These are phyloP conservation scores for Septoria petroselini DNA, from an alignment of 2,329 filamentous ascomycete species.

Conservation along the genomic window DNA sequence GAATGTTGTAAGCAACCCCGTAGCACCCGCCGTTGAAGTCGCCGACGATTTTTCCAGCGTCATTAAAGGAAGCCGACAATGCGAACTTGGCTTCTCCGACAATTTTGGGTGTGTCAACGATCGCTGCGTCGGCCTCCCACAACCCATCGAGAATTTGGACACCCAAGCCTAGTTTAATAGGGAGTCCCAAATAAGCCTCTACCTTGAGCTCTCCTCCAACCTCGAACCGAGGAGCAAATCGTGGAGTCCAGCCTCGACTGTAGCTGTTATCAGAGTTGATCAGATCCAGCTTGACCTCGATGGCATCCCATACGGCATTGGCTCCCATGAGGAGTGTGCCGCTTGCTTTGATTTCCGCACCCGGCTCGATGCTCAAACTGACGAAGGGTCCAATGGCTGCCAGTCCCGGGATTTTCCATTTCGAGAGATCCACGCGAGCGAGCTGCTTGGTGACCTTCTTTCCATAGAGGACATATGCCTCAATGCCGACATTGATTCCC, in stretches of 20 bases:
- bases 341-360: constrained; percentile 6
- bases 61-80: constrained; percentile 6
- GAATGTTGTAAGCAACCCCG: constrained; percentile 14
- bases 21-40: constrained; percentile 17
- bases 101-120: constrained; percentile 10
- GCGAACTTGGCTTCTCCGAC: constrained; percentile 14
- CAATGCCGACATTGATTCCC: background rate
- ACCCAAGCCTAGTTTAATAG: constrained; percentile 13
- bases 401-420: background rate
- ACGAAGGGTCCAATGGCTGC: constrained; percentile 12
- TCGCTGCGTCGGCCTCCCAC: constrained; percentile 5
- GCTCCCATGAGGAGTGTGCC: constrained; percentile 11
- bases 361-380: constrained; percentile 1
- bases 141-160: constrained; percentile 1
- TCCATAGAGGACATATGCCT: background rate
- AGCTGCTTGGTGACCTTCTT: background rate
- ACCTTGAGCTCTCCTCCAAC: constrained; percentile 7
- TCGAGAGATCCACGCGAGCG: background rate
- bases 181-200: constrained; percentile 7
- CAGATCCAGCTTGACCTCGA: constrained; percentile 9
- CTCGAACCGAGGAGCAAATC: constrained; percentile 1
- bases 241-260: background rate
- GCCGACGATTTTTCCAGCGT: constrained; percentile 2
- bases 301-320: constrained; percentile 7
- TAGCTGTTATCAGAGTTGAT: constrained; percentile 3